phyloP scores from a whole-genome alignment of 192 early-diverging fungal species.

The Linnemannia zychae region DNA sequence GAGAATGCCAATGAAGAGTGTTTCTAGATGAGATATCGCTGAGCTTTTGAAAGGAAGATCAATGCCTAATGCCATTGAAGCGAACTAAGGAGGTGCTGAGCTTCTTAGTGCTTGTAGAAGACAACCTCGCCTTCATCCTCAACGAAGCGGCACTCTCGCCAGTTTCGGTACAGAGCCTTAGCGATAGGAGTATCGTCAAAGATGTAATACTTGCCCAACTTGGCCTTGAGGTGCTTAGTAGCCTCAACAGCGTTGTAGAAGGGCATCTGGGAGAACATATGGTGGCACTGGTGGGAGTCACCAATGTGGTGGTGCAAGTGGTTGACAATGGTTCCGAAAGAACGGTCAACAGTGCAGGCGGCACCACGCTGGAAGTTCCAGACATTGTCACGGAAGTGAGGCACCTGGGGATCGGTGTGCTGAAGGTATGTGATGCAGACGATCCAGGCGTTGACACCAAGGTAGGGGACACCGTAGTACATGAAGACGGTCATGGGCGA shows the following conservation, averaged over 20 bases:
- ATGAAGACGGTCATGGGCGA: slow-evolving; percentile 74
- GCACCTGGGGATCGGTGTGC: slow-evolving; percentile 89
- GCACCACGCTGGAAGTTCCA: slow-evolving; percentile 97
- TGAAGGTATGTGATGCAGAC: slow-evolving; percentile 95
- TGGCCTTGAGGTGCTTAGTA: slow-evolving; percentile 82
- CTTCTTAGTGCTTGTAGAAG: slow-evolving; percentile 71
- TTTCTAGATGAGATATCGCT: slow-evolving; percentile 1
- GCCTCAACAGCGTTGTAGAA: slow-evolving; percentile 95
- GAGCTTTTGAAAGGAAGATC: not conserved
- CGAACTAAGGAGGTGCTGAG: too few relatives aligned
- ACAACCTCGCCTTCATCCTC: slow-evolving; percentile 91
- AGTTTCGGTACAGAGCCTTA: slow-evolving; percentile 76
- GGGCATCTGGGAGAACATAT: slow-evolving; percentile 96
- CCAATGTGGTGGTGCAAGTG: slow-evolving; percentile 83
- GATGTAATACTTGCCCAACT: slow-evolving; percentile 87
- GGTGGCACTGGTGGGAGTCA: slow-evolving; percentile 95
- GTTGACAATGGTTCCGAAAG: slow-evolving; percentile 88
- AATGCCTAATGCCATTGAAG: not conserved
- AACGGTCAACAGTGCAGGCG: slow-evolving; percentile 89
- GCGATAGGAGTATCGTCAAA: slow-evolving; percentile 80
- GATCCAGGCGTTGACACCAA: slow-evolving; percentile 94
- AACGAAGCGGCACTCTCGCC: slow-evolving; percentile 85
- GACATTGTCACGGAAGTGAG: slow-evolving; percentile 84
- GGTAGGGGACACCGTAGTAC: slow-evolving; percentile 93
- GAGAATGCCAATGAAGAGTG: not conserved